phyloP scores from a whole-genome alignment of 495 filamentous ascomycete genomes.

The Neurospora sp. region DNA sequence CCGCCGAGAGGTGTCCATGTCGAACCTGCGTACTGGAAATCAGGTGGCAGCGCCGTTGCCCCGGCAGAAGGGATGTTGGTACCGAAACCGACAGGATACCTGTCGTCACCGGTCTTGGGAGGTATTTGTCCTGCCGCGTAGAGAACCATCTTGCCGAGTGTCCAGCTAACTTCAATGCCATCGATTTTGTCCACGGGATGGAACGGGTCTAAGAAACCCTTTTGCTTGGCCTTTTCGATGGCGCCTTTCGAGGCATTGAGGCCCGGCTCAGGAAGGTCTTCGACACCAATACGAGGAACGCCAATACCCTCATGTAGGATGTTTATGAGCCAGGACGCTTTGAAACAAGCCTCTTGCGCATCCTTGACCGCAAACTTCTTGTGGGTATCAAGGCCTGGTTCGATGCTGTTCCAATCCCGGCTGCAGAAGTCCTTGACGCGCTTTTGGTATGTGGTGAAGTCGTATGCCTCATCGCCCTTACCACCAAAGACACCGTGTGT shows the following conservation, averaged over 20 bases:
- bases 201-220: slow-evolving; percentile 81
- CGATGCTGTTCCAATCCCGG: slow-evolving; percentile 69
- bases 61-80: slow-evolving; percentile 45
- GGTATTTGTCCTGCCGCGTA: slow-evolving; percentile 87
- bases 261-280: slow-evolving; percentile 34
- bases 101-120: slow-evolving; percentile 41
- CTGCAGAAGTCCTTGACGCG: slow-evolving; percentile 78
- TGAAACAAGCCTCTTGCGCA: slow-evolving; percentile 88
- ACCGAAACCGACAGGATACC: slow-evolving; percentile 80
- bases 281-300: slow-evolving; percentile 78
- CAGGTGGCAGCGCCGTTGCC: slow-evolving; percentile 45
- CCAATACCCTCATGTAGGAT: slow-evolving; percentile 93
- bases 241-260: slow-evolving; percentile 72
- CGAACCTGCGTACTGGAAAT: slow-evolving; percentile 81
- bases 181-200: slow-evolving; percentile 89
- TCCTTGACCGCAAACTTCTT: slow-evolving; percentile 50
- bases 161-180: slow-evolving; percentile 95
- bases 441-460: slow-evolving; percentile 82
- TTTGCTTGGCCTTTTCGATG: slow-evolving; percentile 57
- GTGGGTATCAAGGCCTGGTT: slow-evolving; percentile 47
- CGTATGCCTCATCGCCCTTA: slow-evolving; percentile 75
- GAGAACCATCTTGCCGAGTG: slow-evolving; percentile 92
- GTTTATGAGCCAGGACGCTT: slow-evolving; percentile 95
- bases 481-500: slow-evolving; percentile 90
- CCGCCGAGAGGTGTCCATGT: slow-evolving; percentile 34